Evolutionary conservation across 1,284 basidiomycete genomes (phyloP), one percentile per base, ranked within the genome.

Genomic region (Dichomitus squalens): DNA sequence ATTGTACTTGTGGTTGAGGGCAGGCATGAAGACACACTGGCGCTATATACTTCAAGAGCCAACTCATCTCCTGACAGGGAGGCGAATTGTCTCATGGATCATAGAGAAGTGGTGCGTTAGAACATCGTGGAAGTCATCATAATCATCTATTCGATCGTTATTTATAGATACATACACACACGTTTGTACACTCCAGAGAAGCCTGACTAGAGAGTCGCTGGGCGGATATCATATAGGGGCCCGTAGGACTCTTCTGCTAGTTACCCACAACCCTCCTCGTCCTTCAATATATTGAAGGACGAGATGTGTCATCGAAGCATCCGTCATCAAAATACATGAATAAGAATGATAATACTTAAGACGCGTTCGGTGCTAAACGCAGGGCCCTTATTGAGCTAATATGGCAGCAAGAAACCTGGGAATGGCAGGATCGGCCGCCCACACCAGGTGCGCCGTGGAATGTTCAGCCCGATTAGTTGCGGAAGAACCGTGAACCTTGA

Each of bases 401-500:
- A 20, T 57, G 57, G 46, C 52, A 49, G 49, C 31, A 33, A 29
- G 33, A 35, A 35, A 38, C 48, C 31, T 34, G 29, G 33, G 47
- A 6, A 18, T 41, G 33, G 38, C n/a, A n/a, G n/a, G 38, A 49
- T 25, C 34, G 16, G 38, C n/a, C 40, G 27, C 47, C 54, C 41
- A 18, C n/a, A 31, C 20, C 9, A 25, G 31, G 34, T 29, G 12
- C 44, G 27, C 39, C 52, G 27, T 52, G 39, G 38, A 38, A 35
- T 33, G 6, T 27, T 21, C 35, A 23, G 27, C 52, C 47, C 49
- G 55, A 38, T 61, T 53, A 68, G 63, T 62, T 51, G 54, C 63
- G 64, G 64, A 68, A 68, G 61, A 66, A 53, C 47, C 67, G 67
- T 9, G 67, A 68, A 49, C 57, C 27, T 51, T 46, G 33, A 47